A percentile compares a stretch with the other conserved stretches of the same genome.
Conservation (phyloP, 495 filamentous ascomycete species). For the Beverwykella pulmonaria region DNA sequence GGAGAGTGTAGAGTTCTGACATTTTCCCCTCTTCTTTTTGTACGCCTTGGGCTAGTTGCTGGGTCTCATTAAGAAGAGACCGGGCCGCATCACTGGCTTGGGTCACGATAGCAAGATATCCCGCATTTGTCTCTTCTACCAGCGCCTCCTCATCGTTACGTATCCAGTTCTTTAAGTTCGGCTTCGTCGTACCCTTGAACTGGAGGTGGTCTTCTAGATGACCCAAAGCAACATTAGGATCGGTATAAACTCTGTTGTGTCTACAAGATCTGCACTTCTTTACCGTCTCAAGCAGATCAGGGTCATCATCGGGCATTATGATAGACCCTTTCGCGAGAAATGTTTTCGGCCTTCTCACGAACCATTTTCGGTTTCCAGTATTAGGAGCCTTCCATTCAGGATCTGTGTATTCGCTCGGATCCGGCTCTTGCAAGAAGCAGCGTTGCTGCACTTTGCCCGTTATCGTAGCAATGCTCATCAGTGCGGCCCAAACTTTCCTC, state of each 20-base stretch:
- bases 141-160: constrained; percentile 3
- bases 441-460: not conserved
- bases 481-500: constrained; percentile 27
- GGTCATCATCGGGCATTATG: not conserved
- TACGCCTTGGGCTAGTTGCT: constrained; percentile 24
- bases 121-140: constrained; percentile 10
- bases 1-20: constrained; percentile 23
- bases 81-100: constrained; percentile 7
- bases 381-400: not conserved
- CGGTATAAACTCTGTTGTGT: not conserved
- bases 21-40: constrained; percentile 14
- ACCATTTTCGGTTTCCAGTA: constrained; percentile 1
- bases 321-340: not conserved
- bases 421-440: not conserved
- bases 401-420: constrained; percentile 14
- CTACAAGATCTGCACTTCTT: constrained; percentile 13
- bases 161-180: constrained; percentile 17
- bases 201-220: constrained; percentile 7
- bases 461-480: constrained; percentile 3
- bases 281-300: not conserved
- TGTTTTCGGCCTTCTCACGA: not conserved
- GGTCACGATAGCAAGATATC: not conserved
- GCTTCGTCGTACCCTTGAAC: not conserved
- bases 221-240: constrained; percentile 10
- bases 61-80: not conserved